phyloP scores from a whole-genome alignment of 192 early-diverging fungal genomes.

The Spizellomyces punctatus region DNA sequence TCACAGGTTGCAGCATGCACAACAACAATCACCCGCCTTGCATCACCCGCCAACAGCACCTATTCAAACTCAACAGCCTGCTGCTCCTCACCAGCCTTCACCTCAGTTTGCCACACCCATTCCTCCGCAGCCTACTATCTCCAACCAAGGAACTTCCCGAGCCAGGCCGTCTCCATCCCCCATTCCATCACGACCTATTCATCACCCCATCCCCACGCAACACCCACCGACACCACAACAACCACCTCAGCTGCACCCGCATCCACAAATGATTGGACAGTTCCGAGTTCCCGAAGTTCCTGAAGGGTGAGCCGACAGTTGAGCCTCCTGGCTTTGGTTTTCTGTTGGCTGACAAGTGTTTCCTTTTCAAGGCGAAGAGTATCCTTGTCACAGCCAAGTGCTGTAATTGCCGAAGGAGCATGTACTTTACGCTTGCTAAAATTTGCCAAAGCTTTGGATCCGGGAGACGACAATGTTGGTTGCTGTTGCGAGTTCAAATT shows the following conservation, averaged over 20 bases:
- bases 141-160: no score
- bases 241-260: not conserved
- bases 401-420: not conserved
- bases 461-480: not conserved
- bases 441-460: not conserved
- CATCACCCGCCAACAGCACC: no score
- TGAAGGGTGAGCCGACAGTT: not conserved
- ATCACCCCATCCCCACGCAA: not conserved
- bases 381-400: not conserved
- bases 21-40: no score
- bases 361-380: not conserved
- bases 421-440: not conserved
- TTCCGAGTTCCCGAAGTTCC: not conserved
- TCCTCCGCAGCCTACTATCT: no score
- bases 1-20: no score
- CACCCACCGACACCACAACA: not conserved
- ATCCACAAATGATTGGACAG: conserved; percentile 6
- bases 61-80: no score
- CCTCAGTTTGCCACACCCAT: no score
- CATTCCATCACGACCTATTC: not conserved
- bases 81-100: no score
- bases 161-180: no score
- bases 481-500: not conserved
- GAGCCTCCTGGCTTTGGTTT: not conserved
- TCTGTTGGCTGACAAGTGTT: not conserved